phyloP scores from a whole-genome alignment of 352 stramenopile genomes.

The Phytopythium ostracodes region DNA sequence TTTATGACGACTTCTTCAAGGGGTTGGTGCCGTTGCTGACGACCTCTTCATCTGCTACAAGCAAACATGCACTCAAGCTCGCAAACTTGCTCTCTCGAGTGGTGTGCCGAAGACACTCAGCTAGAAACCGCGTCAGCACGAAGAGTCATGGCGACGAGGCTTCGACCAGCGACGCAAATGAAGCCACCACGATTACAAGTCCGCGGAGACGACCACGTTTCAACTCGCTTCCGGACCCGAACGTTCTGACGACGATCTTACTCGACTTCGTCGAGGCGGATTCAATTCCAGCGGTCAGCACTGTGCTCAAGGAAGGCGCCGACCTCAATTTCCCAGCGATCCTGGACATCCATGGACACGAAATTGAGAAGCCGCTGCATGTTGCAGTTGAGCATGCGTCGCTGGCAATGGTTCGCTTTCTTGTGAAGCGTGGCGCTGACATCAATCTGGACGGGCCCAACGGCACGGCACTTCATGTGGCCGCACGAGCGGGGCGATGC shows the following conservation, averaged over 20 bases:
- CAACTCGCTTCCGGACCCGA: constrained; percentile 52
- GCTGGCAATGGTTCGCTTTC: constrained; percentile 68
- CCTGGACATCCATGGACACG: constrained; percentile 37
- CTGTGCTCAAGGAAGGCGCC: constrained; percentile 70
- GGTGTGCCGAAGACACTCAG: constrained; percentile 42
- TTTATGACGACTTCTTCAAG: constrained; percentile 59
- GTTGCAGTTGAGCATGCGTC: constrained; percentile 57
- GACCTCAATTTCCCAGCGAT: constrained; percentile 59
- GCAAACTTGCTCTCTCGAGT: constrained; percentile 46
- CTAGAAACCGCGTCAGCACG: background rate
- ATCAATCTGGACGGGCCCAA: constrained; percentile 46
- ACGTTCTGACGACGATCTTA: constrained; percentile 57
- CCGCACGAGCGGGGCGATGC: constrained; percentile 53
- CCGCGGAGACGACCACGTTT: constrained; percentile 27
- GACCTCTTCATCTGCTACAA: constrained; percentile 34
- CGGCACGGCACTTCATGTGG: constrained; percentile 68
- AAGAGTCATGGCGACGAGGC: background rate
- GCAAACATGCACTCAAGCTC: constrained; percentile 47
- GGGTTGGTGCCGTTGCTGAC: constrained; percentile 40
- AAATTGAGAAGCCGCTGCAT: constrained; percentile 67
- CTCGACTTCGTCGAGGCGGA: constrained; percentile 72
- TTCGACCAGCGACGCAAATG: background rate
- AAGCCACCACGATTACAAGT: background rate
- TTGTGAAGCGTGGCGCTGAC: constrained; percentile 74
- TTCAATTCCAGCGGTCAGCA: constrained; percentile 65